Percentiles rank a stretch among this genome's conserved stretches.
phyloP scores from a whole-genome alignment of 1,139 yeast genomes.

The Citeromyces siamensis region DNA sequence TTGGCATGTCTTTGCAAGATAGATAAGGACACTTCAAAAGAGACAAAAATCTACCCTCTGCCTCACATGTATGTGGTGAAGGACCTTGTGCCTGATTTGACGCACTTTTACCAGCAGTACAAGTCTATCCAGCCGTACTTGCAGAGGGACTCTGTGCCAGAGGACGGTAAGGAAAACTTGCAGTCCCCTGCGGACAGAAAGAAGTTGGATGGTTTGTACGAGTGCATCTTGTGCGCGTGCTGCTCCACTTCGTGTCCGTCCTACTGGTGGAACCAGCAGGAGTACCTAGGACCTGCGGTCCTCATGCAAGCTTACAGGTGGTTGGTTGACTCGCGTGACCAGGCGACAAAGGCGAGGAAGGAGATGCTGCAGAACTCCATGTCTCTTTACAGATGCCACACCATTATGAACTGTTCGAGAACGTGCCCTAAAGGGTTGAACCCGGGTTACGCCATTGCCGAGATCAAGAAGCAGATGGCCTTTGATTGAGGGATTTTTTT shows the following conservation, averaged over 20 bases:
- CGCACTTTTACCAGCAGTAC: slow-evolving; percentile 96
- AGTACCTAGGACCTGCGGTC: slow-evolving; percentile 97
- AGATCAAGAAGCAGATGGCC: slow-evolving; percentile 90
- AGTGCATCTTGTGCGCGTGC: slow-evolving; percentile 97
- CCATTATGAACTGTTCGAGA: slow-evolving; percentile 95
- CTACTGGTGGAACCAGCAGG: slow-evolving; percentile 99
- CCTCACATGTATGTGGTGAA: slow-evolving; percentile 98
- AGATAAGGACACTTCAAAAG: slow-evolving; percentile 65
- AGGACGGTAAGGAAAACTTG: slow-evolving; percentile 86
- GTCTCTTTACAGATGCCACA: slow-evolving; percentile 98
- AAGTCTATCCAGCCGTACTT: slow-evolving; percentile 95
- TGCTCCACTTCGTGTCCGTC: slow-evolving; percentile 99
- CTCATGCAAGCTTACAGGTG: slow-evolving; percentile 99
- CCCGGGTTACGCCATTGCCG: slow-evolving; percentile 97
- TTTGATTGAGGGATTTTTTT: slow-evolving; percentile 31
- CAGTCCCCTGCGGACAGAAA: slow-evolving; percentile 91
- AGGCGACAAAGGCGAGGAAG: slow-evolving; percentile 72
- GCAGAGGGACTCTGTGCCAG: slow-evolving; percentile 73
- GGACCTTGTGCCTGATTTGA: slow-evolving; percentile 95
- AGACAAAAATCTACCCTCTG: slow-evolving; percentile 84
- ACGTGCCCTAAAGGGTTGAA: slow-evolving; percentile 99
- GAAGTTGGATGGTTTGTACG: slow-evolving; percentile 93
- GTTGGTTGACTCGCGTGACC: slow-evolving; percentile 96
- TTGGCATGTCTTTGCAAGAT: slow-evolving; percentile 94
- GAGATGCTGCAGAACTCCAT: slow-evolving; percentile 91